Percentiles rank a stretch among this genome's conserved stretches.
These are phyloP conservation scores for Euphorbia schlechtendalii DNA, from an alignment of 441 rosid species.

Conservation along the genomic window DNA sequence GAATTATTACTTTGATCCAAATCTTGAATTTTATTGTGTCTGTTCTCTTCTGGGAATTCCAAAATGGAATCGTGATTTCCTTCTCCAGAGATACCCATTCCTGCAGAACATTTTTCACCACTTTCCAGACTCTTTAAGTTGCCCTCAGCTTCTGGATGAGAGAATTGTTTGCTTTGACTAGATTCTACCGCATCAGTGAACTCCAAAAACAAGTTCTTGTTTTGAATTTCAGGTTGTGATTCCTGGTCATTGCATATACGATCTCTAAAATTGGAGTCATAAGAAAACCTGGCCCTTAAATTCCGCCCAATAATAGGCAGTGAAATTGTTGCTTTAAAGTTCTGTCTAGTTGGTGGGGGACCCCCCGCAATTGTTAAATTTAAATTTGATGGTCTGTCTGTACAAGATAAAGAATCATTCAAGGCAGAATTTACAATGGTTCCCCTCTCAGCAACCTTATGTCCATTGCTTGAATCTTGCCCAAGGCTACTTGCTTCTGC, in stretches of 20 bases:
- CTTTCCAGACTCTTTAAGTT: constrained; percentile 16
- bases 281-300: constrained; percentile 67
- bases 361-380: constrained; percentile 92
- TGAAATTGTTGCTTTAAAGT: constrained; percentile 79
- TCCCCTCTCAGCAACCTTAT: constrained; percentile 14
- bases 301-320: constrained; percentile 71
- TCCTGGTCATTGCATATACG: constrained; percentile 28
- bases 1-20: constrained; percentile 18
- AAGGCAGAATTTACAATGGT: constrained; percentile 21
- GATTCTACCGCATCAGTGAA: constrained; percentile 17
- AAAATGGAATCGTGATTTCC: constrained; percentile 20
- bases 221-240: constrained; percentile 25
- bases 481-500: constrained; percentile 38
- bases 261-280: constrained; percentile 51
- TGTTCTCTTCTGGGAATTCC: constrained; percentile 12
- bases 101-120: constrained; percentile 24
- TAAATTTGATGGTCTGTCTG: constrained; percentile 34
- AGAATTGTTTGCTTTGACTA: constrained; percentile 25
- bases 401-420: constrained; percentile 20
- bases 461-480: constrained; percentile 26
- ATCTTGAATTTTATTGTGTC: constrained; percentile 12
- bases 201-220: constrained; percentile 18
- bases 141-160: constrained; percentile 25
- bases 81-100: constrained; percentile 14
- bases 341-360: constrained; percentile 78